phyloP scores from a whole-genome alignment of 768 basidiomycete genomes.

The Agaricus sinodeliciosus region DNA sequence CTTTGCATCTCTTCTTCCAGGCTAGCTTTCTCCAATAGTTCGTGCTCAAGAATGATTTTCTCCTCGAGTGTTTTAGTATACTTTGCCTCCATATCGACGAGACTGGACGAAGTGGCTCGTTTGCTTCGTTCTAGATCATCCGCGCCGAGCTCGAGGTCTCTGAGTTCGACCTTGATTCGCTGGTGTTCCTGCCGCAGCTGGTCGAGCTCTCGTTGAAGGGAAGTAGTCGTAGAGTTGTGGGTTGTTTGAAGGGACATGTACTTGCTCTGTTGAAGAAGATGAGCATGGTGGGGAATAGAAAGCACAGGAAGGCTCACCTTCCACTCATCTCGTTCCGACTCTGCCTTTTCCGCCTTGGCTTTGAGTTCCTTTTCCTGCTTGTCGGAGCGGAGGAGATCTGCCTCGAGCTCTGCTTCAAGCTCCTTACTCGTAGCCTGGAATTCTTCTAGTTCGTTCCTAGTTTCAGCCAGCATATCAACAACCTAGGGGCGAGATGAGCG shows the following conservation, averaged over 20 bases:
- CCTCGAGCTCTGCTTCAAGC: slow-evolving; percentile 89
- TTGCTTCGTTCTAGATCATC: slow-evolving; percentile 96
- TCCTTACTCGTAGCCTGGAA: slow-evolving; percentile 86
- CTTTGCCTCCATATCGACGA: slow-evolving; percentile 81
- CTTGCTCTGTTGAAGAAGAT: slow-evolving; percentile 45
- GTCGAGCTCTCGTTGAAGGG: slow-evolving; percentile 89
- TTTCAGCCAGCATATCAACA: slow-evolving; percentile 78
- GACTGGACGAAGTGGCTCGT: slow-evolving; percentile 74
- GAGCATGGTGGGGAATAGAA: slow-evolving; percentile 6
- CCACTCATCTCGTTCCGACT: slow-evolving; percentile 84
- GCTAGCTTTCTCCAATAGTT: slow-evolving; percentile 83
- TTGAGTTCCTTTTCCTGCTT: slow-evolving; percentile 76
- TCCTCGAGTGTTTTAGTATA: slow-evolving; percentile 91
- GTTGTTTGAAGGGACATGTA: slow-evolving; percentile 85
- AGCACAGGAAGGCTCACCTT: slow-evolving; percentile 51
- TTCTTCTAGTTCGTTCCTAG: slow-evolving; percentile 79
- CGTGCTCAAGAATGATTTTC: slow-evolving; percentile 95
- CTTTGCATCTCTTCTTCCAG: slow-evolving; percentile 90
- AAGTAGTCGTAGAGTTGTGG: slow-evolving; percentile 85
- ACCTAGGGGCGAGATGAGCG: slow-evolving; percentile 32
- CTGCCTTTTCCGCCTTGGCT: slow-evolving; percentile 62
- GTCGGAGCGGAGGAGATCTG: slow-evolving; percentile 84
- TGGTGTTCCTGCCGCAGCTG: slow-evolving; percentile 71
- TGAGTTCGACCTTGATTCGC: slow-evolving; percentile 62
- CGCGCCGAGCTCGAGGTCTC: slow-evolving; percentile 95